Base-by-base conservation (phyloP, 441 rosid genomes). In the Brassica balearica region DNA sequence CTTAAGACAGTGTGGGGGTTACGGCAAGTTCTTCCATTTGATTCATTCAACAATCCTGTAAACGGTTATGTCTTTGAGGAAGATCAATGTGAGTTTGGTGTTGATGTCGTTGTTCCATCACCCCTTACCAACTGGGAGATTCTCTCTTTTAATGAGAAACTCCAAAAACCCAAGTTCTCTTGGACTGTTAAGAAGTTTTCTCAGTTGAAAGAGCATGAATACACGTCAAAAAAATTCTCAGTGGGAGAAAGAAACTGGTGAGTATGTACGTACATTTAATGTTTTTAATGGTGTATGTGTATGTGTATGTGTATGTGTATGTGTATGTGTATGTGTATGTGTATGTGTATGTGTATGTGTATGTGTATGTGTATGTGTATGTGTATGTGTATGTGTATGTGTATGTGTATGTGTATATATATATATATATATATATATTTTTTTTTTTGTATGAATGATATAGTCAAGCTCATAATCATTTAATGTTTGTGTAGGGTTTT, bases 21-120 rank as follows among this genome's bases (percentile, higher is more conserved):
- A 7, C 34, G 0, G 0, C 10, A 64, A 64, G 66, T 77, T 22
- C n/a, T 77, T 53, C 3, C 71, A 1, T 36, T 0, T 48, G 69
- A 69, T 32, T 51, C 46, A 69, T 69, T 76, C 65, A 69, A 34
- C 11, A 17, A 69, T 8, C 70, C 29, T 34, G 2, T 9, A 20
- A 51, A 61, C 15, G 80, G 75, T 2, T 69, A 77, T 1, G 0
- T 77, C 15, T 69, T 69, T 11, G 75, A 63, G 6, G 70, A 38
- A n/a, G 70, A 0, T 32, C 56, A 77, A 20, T 77, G 75, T 4
- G 80, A 69, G 64, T 77, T 77, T 69, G 75, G 75, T 69, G 80
- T 77, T 53, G 74, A 69, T 63, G 75, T 77, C 69, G 9, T 34
- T 22, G 74, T 69, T 60, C 15, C 53, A 68, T 8, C 69, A 12